These are phyloP conservation scores for Diaporthe batatas DNA, from an alignment of 2,329 filamentous ascomycete species.

Conservation along the genomic window DNA sequence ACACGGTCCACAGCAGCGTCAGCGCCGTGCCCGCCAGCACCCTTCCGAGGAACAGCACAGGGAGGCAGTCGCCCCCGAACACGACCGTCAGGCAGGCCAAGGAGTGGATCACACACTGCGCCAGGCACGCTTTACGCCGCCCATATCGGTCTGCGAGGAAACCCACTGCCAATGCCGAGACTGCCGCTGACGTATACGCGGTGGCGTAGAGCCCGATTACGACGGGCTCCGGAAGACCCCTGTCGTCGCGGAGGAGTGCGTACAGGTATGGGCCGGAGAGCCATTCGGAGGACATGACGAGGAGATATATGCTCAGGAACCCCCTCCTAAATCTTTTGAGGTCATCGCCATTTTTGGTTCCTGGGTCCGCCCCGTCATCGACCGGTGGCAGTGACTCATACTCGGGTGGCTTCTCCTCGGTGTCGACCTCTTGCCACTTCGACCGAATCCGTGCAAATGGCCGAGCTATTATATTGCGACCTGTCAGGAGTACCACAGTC, in stretches of 20 bases:
- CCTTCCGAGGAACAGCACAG: conserved; percentile 51
- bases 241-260: conserved; percentile 43
- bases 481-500: conserved; percentile 37
- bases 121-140: conserved; percentile 41
- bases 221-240: conserved; percentile 40
- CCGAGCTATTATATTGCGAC: conserved; percentile 28
- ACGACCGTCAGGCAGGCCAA: conserved; percentile 42
- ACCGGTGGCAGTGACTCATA: background rate
- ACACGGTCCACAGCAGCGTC: conserved; percentile 67
- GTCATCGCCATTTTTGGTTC: conserved; percentile 26
- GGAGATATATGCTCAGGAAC: conserved; percentile 43
- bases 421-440: conserved; percentile 29
- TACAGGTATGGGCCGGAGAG: conserved; percentile 42
- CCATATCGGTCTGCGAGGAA: conserved; percentile 44
- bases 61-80: conserved; percentile 38
- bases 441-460: conserved; percentile 11
- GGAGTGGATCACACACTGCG: conserved; percentile 41
- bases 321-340: conserved; percentile 31
- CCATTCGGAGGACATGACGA: conserved; percentile 44
- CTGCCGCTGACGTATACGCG: conserved; percentile 43
- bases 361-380: background rate
- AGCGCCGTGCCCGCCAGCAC: conserved; percentile 65
- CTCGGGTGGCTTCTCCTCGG: background rate
- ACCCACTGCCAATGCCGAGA: conserved; percentile 41
- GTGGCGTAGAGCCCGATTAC: conserved; percentile 43